Evolutionary conservation across 192 early-diverging fungal species (phyloP), one percentile per base, ranked within the genome.

Genomic region (Podila minutissima): DNA sequence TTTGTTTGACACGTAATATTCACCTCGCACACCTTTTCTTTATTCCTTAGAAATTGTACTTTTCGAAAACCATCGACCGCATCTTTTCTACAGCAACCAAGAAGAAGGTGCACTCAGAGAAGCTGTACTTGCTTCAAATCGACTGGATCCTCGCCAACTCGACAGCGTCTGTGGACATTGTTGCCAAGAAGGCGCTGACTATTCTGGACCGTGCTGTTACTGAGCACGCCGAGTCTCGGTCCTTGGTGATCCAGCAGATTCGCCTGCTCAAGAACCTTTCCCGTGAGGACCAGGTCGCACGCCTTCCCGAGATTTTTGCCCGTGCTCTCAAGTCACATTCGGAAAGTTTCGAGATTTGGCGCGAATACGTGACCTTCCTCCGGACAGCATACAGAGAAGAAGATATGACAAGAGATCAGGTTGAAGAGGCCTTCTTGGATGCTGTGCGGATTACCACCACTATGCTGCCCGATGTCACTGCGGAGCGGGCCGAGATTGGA

Each of bases 41-140:
- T 64, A 9, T 20, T 58, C 82, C 83, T 24, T 74, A 81, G 71
- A 86, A 85, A 72, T 76, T 89, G 60, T 93, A 91, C 79, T 83
- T 93, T 48, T 82, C 83, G 24, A 87, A 87, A 67, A 83, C 87
- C 4, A 88, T 94, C 20, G 67, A 83, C 22, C 85, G 84, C 33
- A 72, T 87, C 37, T 89, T 87, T 68, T 82, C 86, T n/a, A 37
- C 84, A 8, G 87, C 86, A 20, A 48, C 86, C 67, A 85, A 85
- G 59, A 65, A 84, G 9, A 62, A 74, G 0, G 38, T 77, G 19
- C 76, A 87, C 12, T 86, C 88, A 12, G 84, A 83, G 33, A 67
- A 82, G 29, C 32, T 92, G 66, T 94, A 91, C 58, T 59, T 92
- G 22, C 32, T 72, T 4, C 88, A 91, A 73, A 67, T 89, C 49